Evolutionary conservation across 2,329 filamentous ascomycete species (phyloP).

Genomic region (Hypomyces perniciosus): DNA sequence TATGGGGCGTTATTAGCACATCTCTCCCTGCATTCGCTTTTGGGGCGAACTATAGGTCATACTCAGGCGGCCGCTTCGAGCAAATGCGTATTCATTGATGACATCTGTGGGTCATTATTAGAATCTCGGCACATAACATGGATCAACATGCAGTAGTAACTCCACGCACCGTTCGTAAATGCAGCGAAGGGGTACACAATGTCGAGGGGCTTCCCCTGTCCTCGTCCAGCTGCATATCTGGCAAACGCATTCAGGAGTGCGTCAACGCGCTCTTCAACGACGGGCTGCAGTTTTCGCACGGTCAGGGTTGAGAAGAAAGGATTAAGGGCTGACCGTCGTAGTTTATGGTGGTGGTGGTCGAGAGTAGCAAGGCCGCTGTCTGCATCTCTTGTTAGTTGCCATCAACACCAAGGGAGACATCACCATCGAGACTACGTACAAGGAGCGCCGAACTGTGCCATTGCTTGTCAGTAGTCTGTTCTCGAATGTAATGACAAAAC

Average conservation of each 20-base stretch:
- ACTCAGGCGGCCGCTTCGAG: slow-evolving; percentile 28
- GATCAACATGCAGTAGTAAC: background rate
- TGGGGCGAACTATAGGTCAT: slow-evolving; percentile 1
- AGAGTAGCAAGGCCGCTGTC: slow-evolving; percentile 30
- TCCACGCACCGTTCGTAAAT: slow-evolving; percentile 30
- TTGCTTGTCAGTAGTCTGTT: background rate
- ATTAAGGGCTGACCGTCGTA: slow-evolving; percentile 29
- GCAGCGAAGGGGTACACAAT: slow-evolving; percentile 33
- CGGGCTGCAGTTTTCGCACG: slow-evolving; percentile 32
- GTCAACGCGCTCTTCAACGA: slow-evolving; percentile 31
- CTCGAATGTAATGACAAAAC: too few relatives aligned
- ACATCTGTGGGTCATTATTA: slow-evolving; percentile 24
- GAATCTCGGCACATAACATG: background rate
- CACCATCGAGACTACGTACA: slow-evolving; percentile 20
- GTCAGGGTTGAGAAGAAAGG: slow-evolving; percentile 33
- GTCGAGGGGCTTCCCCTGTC: slow-evolving; percentile 25
- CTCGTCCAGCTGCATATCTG: slow-evolving; percentile 21
- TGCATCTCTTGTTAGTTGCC: slow-evolving; percentile 11
- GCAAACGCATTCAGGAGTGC: slow-evolving; percentile 27
- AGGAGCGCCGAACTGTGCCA: slow-evolving; percentile 29
- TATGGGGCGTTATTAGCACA: slow-evolving; percentile 1
- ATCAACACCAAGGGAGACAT: background rate
- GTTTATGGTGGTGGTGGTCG: slow-evolving; percentile 28
- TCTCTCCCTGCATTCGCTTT: background rate
- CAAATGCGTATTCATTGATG: slow-evolving; percentile 36